Base-by-base conservation (phyloP, 768 basidiomycete species). In the Coprinopsis sp. region DNA sequence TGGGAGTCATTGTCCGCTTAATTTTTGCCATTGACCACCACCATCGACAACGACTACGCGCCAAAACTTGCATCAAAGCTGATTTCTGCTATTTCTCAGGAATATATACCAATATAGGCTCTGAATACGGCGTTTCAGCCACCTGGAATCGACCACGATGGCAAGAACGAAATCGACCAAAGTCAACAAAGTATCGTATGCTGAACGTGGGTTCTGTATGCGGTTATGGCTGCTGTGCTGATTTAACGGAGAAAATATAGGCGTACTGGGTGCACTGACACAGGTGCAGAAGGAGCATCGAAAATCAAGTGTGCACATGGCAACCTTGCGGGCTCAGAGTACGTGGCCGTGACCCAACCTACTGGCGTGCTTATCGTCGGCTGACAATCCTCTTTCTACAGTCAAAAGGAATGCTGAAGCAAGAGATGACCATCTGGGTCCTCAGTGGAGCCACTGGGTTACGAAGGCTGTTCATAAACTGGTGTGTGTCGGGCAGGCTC, bases 331-430 rank as follows among this genome's bases (percentile, higher is more conserved):
- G 19, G 40, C 48, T 6, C 48, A 49, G 38, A 23, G 48, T 49
- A 28, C 3, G 48, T 44, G 14, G 7, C 6, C 19, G 1, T 28
- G 13, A 4, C 31, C n/a, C n/a, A n/a, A 16, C 31, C 16, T 43
- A 19, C 8, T 6, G 14, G 8, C 16, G 16, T 14, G 33, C 37
- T 24, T 23, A 5, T 5, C 6, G 27, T 16, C 4, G 14, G n/a
- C 14, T 42, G 18, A 28, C 27, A n/a, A 6, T 11, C 7, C 19
- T 25, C 13, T 24, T 14, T 21, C 33, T 37, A 11, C 23, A 49
- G 48, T 49, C 12, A 42, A 42, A 21, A 49, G 33, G 48, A 49
- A 36, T 36, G 48, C 48, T 4, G 48, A 43, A 18, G 33, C 33
- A 21, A 49, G 44, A 21, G 8, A 29, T 3, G 48, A 49, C n/a